Evolutionary conservation across 2,329 filamentous ascomycete species (phyloP).

Genomic region (Xylariales sp.): DNA sequence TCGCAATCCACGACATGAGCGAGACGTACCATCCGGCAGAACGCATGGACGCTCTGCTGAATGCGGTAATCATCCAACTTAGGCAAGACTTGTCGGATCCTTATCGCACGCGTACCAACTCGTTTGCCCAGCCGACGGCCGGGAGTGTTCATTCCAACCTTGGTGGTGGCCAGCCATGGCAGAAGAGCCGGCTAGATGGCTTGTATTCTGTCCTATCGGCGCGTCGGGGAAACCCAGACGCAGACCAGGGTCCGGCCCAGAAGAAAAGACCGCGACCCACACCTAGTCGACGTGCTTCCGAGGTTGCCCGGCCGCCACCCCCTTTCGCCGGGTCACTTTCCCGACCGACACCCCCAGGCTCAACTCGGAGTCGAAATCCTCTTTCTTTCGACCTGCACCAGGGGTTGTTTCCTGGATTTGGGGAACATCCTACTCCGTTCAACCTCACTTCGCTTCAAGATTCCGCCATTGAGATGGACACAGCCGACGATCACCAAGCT

Average conservation of each 20-base stretch:
- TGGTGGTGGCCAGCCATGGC: constrained; percentile 1
- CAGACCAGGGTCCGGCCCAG: constrained; percentile 17
- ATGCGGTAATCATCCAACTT: constrained; percentile 47
- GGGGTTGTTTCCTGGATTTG: constrained; percentile 21
- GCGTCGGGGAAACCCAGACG: constrained; percentile 26
- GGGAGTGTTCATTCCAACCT: background rate
- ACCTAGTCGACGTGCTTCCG: constrained; percentile 24
- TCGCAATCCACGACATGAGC: constrained; percentile 48
- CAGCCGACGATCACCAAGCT: constrained; percentile 11
- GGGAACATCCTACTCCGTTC: constrained; percentile 13
- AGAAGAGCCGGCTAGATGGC: constrained; percentile 6
- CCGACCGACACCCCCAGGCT: constrained; percentile 10
- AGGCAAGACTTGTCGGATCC: constrained; percentile 24
- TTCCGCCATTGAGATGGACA: constrained; percentile 24
- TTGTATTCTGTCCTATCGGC: constrained; percentile 23
- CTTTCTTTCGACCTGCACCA: constrained; percentile 10
- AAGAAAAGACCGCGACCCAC: constrained; percentile 26
- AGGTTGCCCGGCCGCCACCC: constrained; percentile 25
- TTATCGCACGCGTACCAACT: constrained; percentile 7
- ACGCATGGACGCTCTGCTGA: constrained; percentile 47
- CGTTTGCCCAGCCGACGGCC: constrained; percentile 7
- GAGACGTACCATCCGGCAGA: constrained; percentile 48
- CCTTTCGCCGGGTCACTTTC: constrained; percentile 22
- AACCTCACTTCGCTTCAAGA: constrained; percentile 25
- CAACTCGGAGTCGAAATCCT: constrained; percentile 14